Base-by-base conservation (phyloP, 2,329 filamentous ascomycete species). In the Ascocoryne sarcoides region DNA sequence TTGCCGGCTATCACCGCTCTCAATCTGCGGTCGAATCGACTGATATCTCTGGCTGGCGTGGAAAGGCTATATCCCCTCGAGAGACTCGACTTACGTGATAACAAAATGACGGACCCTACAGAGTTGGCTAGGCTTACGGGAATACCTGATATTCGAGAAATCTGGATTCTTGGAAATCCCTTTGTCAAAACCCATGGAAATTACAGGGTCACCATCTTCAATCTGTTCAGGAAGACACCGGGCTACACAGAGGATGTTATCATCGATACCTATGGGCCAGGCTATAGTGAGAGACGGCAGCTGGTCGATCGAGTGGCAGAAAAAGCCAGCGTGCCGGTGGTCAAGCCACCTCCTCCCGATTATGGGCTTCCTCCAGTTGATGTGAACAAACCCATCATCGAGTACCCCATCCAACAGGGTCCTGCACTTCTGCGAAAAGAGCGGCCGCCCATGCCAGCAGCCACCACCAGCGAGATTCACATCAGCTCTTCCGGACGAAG, bases 141-240 rank as follows among this genome's bases (percentile, higher is more conserved):
- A 38, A 88, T 95, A 37, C 89, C 92, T 18, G 85, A 95, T 39
- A 83, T 98, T 50, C 80, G 81, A 44, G 90, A 96, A 60, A 81
- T 98, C 21, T 98, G 89, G 73, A 83, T 98, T 12, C 76, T 84
- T 46, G 86, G 87, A 16, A 98, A 98, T 55, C 86, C 89, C 0
- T 95, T 96, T 55, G 84, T 83, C 32, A 86, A 84, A 52, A 89
- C 87, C 1, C 86, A 95, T 59, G 79, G 21, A 16, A 40, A 83
- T 52, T 94, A 95, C 59, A 79, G 92, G 36, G 72, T 94, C 49
- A 84, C 80, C 15, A 93, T 96, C 47, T 95, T 98, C 76, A 98
- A 96, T 55, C 71, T 96, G 2, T 98, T 98, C 70, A 79, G 92
- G 48, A 81, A 78, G 44, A 88, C 86, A 0, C 86, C 90, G 9